Evolutionary conservation across 225 moss, liverwort and hornwort genomes (phyloP).

Genomic region (Bryoerythrophyllum caledonicum): DNA sequence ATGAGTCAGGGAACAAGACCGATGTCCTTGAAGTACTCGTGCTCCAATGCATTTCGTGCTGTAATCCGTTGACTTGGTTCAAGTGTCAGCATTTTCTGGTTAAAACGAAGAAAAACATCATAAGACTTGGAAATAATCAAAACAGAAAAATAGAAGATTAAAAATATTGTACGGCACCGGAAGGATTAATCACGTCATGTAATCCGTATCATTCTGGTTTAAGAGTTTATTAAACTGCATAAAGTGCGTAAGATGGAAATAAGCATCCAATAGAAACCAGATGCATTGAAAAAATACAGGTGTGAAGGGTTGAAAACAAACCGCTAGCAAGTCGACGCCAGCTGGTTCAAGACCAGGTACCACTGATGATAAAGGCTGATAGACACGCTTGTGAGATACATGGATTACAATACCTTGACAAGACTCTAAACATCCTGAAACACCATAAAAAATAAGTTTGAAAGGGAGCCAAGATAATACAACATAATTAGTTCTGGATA

Average conservation of each 20-base stretch:
- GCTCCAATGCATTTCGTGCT: conserved; percentile 77
- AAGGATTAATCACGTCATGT: conserved; percentile 1
- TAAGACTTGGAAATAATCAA: conserved; percentile 1
- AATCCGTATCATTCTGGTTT: not conserved
- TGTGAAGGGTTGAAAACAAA: conserved; percentile 28
- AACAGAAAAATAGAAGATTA: not conserved
- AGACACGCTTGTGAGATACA: conserved; percentile 11
- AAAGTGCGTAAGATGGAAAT: not conserved
- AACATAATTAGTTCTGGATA: not conserved
- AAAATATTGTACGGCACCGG: not conserved
- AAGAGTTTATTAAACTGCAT: not conserved
- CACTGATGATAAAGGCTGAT: conserved; percentile 60
- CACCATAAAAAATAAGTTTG: not conserved
- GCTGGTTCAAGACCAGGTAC: conserved; percentile 70
- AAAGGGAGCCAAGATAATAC: not conserved
- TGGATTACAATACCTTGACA: not conserved
- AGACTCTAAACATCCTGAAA: not conserved
- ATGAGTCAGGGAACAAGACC: conserved; percentile 66
- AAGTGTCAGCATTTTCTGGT: conserved; percentile 80
- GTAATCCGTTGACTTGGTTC: conserved; percentile 82
- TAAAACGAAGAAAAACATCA: not conserved
- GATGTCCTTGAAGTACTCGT: conserved; percentile 84
- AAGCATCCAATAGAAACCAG: not conserved
- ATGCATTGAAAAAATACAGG: not conserved
- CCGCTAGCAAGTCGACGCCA: conserved; percentile 69